A percentile compares a stretch with the other conserved stretches of the same genome.
These are phyloP conservation scores for Microbotryomycetes sp. DNA, from an alignment of 1,284 basidiomycete species.

Conservation along the genomic window DNA sequence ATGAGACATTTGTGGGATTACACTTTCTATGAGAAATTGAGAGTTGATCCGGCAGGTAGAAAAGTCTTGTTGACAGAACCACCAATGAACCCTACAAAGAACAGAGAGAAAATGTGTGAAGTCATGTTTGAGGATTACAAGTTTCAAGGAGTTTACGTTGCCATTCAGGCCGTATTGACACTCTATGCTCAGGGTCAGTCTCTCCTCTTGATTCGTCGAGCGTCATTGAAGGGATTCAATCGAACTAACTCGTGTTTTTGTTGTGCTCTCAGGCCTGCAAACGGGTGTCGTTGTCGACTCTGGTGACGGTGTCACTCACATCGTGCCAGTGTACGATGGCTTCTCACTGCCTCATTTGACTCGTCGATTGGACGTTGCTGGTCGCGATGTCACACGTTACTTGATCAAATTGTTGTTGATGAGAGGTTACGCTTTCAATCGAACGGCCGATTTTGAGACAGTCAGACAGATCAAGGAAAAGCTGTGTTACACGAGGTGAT, in stretches of 20 bases:
- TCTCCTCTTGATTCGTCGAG: background rate
- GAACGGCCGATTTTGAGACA: constrained; percentile 98
- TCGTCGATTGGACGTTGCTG: constrained; percentile 89
- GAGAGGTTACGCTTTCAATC: constrained; percentile 98
- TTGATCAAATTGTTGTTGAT: constrained; percentile 96
- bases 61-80: constrained; percentile 96
- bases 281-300: constrained; percentile 99
- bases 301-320: constrained; percentile 97
- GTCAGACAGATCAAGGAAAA: constrained; percentile 99
- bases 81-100: constrained; percentile 97
- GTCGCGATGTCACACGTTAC: constrained; percentile 95
- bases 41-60: constrained; percentile 74
- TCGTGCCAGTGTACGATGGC: constrained; percentile 97
- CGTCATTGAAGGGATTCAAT: background rate
- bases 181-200: constrained; percentile 88
- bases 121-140: constrained; percentile 99
- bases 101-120: constrained; percentile 89
- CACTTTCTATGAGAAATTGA: constrained; percentile 93
- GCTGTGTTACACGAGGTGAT: constrained; percentile 87
- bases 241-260: background rate
- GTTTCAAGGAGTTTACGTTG: constrained; percentile 92
- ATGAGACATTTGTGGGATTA: constrained; percentile 99
- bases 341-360: constrained; percentile 93
- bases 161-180: constrained; percentile 97
- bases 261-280: constrained; percentile 64